Evolutionary conservation across 352 stramenopile genomes (phyloP).

Genomic region (Blastocystis hominis): DNA sequence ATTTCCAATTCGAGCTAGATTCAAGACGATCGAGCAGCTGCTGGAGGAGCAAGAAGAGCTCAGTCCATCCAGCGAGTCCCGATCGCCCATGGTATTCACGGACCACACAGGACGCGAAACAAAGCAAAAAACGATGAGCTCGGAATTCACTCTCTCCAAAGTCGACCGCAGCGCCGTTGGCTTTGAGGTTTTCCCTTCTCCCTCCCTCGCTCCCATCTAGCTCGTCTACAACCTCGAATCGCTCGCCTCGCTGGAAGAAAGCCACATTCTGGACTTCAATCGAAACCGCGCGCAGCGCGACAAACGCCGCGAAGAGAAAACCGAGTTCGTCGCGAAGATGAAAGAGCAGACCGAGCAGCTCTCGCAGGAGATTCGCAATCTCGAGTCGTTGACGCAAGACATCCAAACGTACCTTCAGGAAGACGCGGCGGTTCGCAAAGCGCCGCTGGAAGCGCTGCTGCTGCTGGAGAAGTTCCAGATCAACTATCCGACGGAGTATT

Average conservation of each 20-base stretch:
- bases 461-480: slow-evolving; percentile 10
- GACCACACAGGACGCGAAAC: background rate
- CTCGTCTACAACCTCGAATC: slow-evolving; percentile 9
- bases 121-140: background rate
- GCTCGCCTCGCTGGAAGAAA: background rate
- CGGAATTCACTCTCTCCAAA: background rate
- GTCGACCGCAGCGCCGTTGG: slow-evolving; percentile 2
- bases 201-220: background rate
- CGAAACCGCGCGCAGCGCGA: background rate
- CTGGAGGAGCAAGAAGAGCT: background rate
- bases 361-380: background rate
- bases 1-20: background rate
- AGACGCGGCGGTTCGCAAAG: background rate
- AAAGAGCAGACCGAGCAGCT: background rate
- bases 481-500: slow-evolving; percentile 1
- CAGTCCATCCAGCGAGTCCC: background rate
- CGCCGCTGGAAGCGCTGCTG: background rate
- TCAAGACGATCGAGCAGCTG: slow-evolving; percentile 23
- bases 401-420: background rate
- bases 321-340: background rate
- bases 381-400: background rate
- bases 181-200: background rate
- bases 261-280: background rate
- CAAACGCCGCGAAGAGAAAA: background rate
- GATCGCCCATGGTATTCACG: slow-evolving; percentile 1